Conservation (phyloP, 768 basidiomycete species). For the Xerocomellus amylosporus region DNA sequence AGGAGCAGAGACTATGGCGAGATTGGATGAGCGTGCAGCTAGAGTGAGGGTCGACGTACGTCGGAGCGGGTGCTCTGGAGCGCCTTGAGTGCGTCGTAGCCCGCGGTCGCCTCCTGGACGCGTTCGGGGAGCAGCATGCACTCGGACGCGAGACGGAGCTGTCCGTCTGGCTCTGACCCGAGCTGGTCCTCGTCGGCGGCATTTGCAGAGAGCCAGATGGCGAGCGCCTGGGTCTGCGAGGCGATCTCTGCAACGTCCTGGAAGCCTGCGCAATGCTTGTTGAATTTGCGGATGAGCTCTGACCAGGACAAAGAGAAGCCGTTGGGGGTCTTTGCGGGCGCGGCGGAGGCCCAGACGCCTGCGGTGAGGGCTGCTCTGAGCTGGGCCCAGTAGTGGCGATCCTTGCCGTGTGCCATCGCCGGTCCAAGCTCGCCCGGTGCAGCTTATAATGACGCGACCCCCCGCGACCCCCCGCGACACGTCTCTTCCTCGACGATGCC, state of each 20-base stretch:
- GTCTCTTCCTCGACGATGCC: slow-evolving; percentile 26
- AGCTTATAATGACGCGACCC: slow-evolving; percentile 12
- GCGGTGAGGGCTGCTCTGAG: slow-evolving; percentile 67
- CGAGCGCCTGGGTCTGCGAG: slow-evolving; percentile 62
- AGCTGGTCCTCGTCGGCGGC: slow-evolving; percentile 57
- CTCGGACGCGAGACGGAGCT: slow-evolving; percentile 47
- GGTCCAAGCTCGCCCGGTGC: not conserved
- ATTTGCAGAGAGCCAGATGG: slow-evolving; percentile 50
- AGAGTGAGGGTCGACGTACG: slow-evolving; percentile 41
- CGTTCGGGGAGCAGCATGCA: slow-evolving; percentile 54
- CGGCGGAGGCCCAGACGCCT: slow-evolving; percentile 65
- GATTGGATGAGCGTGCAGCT: slow-evolving; percentile 4
- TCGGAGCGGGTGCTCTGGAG: slow-evolving; percentile 52
- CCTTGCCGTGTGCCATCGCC: slow-evolving; percentile 52
- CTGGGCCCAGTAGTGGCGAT: slow-evolving; percentile 76
- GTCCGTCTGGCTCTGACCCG: slow-evolving; percentile 38
- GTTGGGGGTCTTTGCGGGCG: slow-evolving; percentile 59
- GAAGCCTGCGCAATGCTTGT: slow-evolving; percentile 73
- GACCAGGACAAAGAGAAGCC: slow-evolving; percentile 63
- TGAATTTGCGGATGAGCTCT: slow-evolving; percentile 80
- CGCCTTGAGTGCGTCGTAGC: slow-evolving; percentile 53
- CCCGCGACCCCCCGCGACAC: slow-evolving; percentile 11
- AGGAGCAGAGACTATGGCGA: slow-evolving; percentile 59
- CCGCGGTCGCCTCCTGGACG: slow-evolving; percentile 52
- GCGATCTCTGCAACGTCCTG: slow-evolving; percentile 63